Evolutionary conservation across 2,329 filamentous ascomycete species (phyloP).

Genomic region (Fusarium sp.): DNA sequence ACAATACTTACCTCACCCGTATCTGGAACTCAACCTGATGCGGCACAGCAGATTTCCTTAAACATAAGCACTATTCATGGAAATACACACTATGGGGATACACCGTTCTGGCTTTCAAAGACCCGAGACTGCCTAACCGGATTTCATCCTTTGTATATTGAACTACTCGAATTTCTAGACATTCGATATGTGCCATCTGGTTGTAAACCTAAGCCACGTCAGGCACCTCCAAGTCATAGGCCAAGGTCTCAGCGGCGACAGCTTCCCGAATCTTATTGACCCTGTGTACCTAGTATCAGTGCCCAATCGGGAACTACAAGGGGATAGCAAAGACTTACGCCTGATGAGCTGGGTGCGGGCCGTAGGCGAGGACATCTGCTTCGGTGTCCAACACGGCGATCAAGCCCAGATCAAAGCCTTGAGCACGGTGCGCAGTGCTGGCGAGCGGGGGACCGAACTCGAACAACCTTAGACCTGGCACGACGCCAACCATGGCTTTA

Average conservation of each 20-base stretch:
- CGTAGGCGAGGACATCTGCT: background rate
- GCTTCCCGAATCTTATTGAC: background rate
- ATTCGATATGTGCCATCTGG: background rate
- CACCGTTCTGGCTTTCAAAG: too few relatives aligned
- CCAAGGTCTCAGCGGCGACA: background rate
- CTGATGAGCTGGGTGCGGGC: background rate
- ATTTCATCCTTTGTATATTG: background rate
- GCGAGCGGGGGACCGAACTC: background rate
- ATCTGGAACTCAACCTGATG: background rate
- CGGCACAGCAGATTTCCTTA: background rate
- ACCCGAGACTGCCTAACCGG: background rate
- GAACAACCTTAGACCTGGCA: background rate
- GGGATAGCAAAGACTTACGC: background rate
- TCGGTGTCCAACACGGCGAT: background rate
- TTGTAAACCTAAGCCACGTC: background rate
- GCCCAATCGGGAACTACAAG: background rate
- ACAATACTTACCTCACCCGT: background rate
- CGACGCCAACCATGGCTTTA: background rate
- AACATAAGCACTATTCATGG: background rate
- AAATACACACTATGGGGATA: background rate
- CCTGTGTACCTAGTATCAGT: background rate
- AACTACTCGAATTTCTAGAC: background rate
- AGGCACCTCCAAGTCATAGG: background rate
- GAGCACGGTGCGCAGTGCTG: constrained; percentile 2
- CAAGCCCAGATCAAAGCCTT: constrained; percentile 1